These are phyloP conservation scores for Metschnikowia cerradonensis DNA, from an alignment of 805 yeast species.

Conservation along the genomic window DNA sequence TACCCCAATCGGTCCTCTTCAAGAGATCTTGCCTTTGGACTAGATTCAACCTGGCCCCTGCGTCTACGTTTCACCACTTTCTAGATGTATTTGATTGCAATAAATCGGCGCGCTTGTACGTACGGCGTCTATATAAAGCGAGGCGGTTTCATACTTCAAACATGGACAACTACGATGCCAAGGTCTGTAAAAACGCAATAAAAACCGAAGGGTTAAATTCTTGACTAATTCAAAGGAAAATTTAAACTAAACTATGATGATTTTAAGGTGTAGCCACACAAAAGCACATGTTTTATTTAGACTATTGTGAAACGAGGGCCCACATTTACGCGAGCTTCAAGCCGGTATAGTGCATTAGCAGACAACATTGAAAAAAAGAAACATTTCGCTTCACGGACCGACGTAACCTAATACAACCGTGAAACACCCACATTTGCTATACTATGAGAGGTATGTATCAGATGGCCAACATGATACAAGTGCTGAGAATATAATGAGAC, in stretches of 20 bases:
- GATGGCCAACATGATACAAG: neutral
- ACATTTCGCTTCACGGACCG: constrained; percentile 1
- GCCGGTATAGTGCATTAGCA: constrained; percentile 5
- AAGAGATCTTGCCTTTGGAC: constrained; percentile 50
- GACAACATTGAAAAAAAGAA: constrained; percentile 6
- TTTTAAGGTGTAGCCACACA: neutral
- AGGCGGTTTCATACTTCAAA: neutral
- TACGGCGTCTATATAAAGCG: neutral
- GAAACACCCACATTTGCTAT: neutral
- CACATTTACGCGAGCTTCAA: neutral
- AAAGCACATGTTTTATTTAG: neutral
- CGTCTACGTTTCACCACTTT: neutral
- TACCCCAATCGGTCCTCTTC: constrained; percentile 86
- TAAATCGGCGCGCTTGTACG: constrained; percentile 2
- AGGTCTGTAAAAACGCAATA: no score
- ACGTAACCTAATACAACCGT: neutral
- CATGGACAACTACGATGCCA: neutral
- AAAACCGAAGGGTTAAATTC: no score
- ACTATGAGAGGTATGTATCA: constrained; percentile 15
- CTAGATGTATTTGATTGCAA: neutral
- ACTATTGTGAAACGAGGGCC: neutral
- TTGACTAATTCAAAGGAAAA: no score
- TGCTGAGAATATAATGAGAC: neutral
- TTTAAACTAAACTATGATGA: neutral
- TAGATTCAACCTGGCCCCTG: neutral